Evolutionary conservation across 148 eudicot genomes (phyloP).

Genomic region (Cornus kousa): DNA sequence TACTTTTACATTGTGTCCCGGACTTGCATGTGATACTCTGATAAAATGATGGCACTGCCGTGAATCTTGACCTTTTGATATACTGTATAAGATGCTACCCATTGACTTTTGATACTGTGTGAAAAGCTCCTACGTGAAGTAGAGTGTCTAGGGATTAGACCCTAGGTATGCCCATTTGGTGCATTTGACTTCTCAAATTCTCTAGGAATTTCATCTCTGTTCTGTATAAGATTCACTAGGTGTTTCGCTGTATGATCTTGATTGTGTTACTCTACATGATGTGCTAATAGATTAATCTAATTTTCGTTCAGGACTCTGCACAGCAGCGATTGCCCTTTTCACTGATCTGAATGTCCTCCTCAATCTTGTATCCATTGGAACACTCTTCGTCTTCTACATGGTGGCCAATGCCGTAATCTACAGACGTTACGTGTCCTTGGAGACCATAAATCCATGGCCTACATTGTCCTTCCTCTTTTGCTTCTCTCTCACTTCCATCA

Average conservation of each 20-base stretch:
- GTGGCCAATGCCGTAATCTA: constrained; percentile 85
- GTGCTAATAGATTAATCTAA: background rate
- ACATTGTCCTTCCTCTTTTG: constrained; percentile 68
- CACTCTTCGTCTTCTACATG: constrained; percentile 93
- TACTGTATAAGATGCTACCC: no score
- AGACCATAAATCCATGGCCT: constrained; percentile 72
- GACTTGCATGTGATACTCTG: no score
- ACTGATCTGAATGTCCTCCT: constrained; percentile 76
- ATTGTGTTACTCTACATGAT: background rate
- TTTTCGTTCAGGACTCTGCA: constrained; percentile 59
- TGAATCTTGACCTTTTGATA: background rate
- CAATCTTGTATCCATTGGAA: constrained; percentile 80
- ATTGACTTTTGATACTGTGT: no score
- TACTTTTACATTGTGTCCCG: no score
- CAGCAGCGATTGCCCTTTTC: constrained; percentile 81
- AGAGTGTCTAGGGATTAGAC: background rate
- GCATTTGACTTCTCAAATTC: no score
- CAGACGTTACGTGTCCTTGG: constrained; percentile 60
- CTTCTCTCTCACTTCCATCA: constrained; percentile 54
- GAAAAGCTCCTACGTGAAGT: no score
- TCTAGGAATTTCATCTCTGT: background rate
- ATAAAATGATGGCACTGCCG: no score
- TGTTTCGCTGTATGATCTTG: background rate
- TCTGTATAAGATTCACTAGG: background rate
- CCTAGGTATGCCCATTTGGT: no score